Conservation (phyloP, 306 rosid species). For the Pyrus pyrifolia region DNA sequence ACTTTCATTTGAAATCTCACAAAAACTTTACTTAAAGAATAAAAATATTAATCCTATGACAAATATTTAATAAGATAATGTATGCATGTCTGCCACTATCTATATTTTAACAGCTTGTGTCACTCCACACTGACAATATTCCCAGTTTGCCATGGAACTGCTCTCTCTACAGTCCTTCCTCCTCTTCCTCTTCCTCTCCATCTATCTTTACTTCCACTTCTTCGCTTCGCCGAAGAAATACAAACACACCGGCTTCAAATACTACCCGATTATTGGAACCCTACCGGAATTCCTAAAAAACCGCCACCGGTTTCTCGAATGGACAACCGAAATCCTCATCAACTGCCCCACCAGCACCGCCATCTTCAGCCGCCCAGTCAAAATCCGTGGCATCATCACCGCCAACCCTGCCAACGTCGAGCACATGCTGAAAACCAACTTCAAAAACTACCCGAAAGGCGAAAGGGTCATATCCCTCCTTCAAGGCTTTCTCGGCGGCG, state of each 20-base stretch:
- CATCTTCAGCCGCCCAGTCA: conserved; percentile 35
- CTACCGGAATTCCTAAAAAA: conserved; percentile 44
- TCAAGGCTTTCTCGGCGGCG: conserved; percentile 51
- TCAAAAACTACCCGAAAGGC: conserved; percentile 74
- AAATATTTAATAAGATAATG: too few relatives aligned
- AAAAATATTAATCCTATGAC: too few relatives aligned
- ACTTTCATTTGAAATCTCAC: too few relatives aligned
- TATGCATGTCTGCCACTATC: not conserved
- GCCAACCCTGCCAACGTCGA: conserved; percentile 59
- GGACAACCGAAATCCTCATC: conserved; percentile 47
- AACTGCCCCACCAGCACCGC: conserved; percentile 39
- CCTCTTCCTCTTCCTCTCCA: conserved; percentile 3
- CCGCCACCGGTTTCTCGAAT: conserved; percentile 55
- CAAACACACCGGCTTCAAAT: conserved; percentile 29
- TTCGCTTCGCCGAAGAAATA: not conserved
- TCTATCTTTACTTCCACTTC: conserved; percentile 14
- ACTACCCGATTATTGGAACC: conserved; percentile 43
- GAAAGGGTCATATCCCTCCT: conserved; percentile 27
- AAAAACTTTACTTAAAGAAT: too few relatives aligned
- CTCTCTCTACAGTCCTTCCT: not conserved
- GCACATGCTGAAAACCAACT: conserved; percentile 54
- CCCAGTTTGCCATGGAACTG: conserved; percentile 14
- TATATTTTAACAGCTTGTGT: not conserved
- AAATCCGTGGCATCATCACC: conserved; percentile 29
- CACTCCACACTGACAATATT: not conserved